These are phyloP conservation scores for Zygosaccharomyces pseudobailii DNA, from an alignment of 1,139 yeast genomes.

Conservation along the genomic window DNA sequence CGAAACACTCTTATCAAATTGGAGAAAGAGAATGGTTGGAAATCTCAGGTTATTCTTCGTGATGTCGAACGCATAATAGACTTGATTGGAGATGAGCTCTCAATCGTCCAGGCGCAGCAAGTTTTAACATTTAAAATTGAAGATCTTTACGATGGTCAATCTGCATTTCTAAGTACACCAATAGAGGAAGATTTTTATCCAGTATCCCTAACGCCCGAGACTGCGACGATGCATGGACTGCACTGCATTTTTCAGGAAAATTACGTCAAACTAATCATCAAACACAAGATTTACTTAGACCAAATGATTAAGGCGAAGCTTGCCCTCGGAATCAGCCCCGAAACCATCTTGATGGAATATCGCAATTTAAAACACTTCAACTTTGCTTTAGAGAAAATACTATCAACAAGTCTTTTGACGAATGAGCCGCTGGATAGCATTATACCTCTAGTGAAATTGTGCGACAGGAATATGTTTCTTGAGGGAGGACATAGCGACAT, in stretches of 20 bases:
- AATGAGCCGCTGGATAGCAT: slow-evolving; percentile 47
- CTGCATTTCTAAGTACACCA: slow-evolving; percentile 14
- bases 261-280: slow-evolving; percentile 21
- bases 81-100: slow-evolving; percentile 23
- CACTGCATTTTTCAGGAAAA: slow-evolving; percentile 20
- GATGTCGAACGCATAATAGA: slow-evolving; percentile 31
- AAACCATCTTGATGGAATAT: slow-evolving; percentile 22
- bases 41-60: slow-evolving; percentile 15
- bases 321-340: slow-evolving; percentile 12
- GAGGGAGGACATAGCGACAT: slow-evolving; percentile 30
- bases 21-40: slow-evolving; percentile 17
- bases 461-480: slow-evolving; percentile 17
- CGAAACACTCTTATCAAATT: slow-evolving; percentile 20
- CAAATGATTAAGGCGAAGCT: slow-evolving; percentile 22
- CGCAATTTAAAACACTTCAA: slow-evolving; percentile 26
- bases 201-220: slow-evolving; percentile 24
- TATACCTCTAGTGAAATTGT: slow-evolving; percentile 39
- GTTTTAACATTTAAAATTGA: slow-evolving; percentile 19
- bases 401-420: slow-evolving; percentile 36
- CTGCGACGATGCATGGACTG: slow-evolving; percentile 28
- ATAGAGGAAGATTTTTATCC: slow-evolving; percentile 31
- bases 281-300: slow-evolving; percentile 31
- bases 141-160: slow-evolving; percentile 23
- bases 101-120: slow-evolving; percentile 19
- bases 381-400: slow-evolving; percentile 29